Conservation (phyloP, 768 basidiomycete species). For the Leccinum arenicola region DNA sequence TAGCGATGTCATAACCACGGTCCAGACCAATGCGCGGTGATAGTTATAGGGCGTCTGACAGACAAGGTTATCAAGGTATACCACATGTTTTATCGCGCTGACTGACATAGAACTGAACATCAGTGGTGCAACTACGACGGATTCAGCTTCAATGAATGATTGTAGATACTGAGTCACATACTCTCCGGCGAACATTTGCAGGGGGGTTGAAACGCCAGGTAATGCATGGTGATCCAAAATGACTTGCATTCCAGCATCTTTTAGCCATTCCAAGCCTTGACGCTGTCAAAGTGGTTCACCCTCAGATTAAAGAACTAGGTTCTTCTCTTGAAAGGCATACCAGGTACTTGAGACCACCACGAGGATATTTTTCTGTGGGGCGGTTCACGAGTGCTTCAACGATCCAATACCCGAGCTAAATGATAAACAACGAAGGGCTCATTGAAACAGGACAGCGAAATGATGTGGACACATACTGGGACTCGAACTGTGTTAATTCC, state of each 20-base stretch:
- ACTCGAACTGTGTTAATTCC: constrained; percentile 78
- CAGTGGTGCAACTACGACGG: constrained; percentile 53
- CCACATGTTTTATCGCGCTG: neutral
- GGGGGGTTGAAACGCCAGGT: constrained; percentile 62
- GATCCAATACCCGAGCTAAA: constrained; percentile 80
- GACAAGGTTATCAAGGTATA: constrained; percentile 3
- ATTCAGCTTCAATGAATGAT: constrained; percentile 2
- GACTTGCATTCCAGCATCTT: constrained; percentile 58
- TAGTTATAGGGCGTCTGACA: constrained; percentile 63
- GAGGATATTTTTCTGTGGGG: constrained; percentile 57
- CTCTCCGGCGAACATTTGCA: constrained; percentile 70
- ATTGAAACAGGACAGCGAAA: neutral
- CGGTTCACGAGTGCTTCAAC: constrained; percentile 70
- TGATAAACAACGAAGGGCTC: neutral
- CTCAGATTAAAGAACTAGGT: neutral
- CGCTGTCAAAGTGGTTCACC: constrained; percentile 38
- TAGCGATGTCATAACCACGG: constrained; percentile 72
- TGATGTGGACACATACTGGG: constrained; percentile 47
- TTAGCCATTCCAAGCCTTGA: constrained; percentile 58
- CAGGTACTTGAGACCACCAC: constrained; percentile 64
- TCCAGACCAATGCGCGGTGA: constrained; percentile 77
- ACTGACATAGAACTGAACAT: constrained; percentile 73
- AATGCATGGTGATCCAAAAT: constrained; percentile 72
- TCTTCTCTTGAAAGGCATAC: constrained; percentile 36
- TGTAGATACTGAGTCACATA: constrained; percentile 26